phyloP scores from a whole-genome alignment of 2,329 filamentous ascomycete genomes.

The Lasiodiplodia sp. region DNA sequence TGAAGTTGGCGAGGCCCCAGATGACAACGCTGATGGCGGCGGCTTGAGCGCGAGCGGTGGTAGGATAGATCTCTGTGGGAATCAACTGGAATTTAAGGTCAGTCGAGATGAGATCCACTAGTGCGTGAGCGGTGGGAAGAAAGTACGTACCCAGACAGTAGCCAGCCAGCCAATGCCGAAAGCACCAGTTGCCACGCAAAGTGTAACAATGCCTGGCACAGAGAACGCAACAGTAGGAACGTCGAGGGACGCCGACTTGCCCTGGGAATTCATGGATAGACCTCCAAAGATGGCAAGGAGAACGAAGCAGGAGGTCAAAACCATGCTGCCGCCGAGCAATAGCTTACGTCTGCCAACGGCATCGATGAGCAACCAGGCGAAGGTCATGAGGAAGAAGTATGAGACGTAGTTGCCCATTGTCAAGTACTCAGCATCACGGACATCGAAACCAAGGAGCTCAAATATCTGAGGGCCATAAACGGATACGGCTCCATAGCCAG shows the following conservation, averaged over 20 bases:
- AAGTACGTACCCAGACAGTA: slow-evolving; percentile 57
- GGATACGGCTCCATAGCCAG: slow-evolving; percentile 66
- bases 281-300: slow-evolving; percentile 61
- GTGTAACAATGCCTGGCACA: slow-evolving; percentile 58
- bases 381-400: slow-evolving; percentile 68
- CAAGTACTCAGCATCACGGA: slow-evolving; percentile 60
- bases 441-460: slow-evolving; percentile 64
- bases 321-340: slow-evolving; percentile 60
- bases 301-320: slow-evolving; percentile 58
- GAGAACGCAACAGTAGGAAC: slow-evolving; percentile 54
- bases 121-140: slow-evolving; percentile 38
- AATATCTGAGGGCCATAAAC: slow-evolving; percentile 72
- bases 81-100: slow-evolving; percentile 41
- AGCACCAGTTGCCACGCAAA: slow-evolving; percentile 66
- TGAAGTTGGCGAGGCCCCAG: slow-evolving; percentile 66
- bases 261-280: slow-evolving; percentile 51
- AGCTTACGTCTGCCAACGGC: slow-evolving; percentile 62
- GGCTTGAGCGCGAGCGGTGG: slow-evolving; percentile 61
- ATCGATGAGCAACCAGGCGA: slow-evolving; percentile 67
- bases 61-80: slow-evolving; percentile 66
- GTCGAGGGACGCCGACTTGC: slow-evolving; percentile 36
- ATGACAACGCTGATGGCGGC: slow-evolving; percentile 62
- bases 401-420: slow-evolving; percentile 68
- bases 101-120: background rate
- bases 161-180: slow-evolving; percentile 68